A percentile compares a stretch with the other conserved stretches of the same genome.
Evolutionary conservation across 1,284 basidiomycete species (phyloP).

Genomic region (Schizophyllum commune): DNA sequence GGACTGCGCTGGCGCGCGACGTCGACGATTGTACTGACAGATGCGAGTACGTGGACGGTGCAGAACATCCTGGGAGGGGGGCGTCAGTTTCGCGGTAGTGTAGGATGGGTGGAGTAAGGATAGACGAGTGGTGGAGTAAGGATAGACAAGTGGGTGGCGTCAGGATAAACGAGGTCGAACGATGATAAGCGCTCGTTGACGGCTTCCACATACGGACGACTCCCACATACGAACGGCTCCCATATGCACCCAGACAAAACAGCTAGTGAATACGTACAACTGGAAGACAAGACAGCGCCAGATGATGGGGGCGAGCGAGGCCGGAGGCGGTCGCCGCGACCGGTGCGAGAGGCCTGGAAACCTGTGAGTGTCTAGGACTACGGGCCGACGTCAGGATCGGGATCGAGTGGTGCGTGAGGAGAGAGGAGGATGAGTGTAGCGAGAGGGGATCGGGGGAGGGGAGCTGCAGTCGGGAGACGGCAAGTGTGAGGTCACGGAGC

Average conservation of each 20-base stretch:
- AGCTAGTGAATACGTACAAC: constrained; percentile 19
- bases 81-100: background rate
- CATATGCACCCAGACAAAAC: background rate
- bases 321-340: background rate
- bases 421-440: too few relatives aligned
- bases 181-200: too few relatives aligned
- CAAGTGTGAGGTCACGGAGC: too few relatives aligned
- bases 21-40: constrained; percentile 43
- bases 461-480: too few relatives aligned
- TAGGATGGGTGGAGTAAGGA: background rate
- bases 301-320: constrained; percentile 2
- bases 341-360: constrained; percentile 8
- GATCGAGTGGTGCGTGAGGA: background rate
- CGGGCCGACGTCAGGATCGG: background rate
- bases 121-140: too few relatives aligned
- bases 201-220: too few relatives aligned
- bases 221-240: too few relatives aligned
- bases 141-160: too few relatives aligned
- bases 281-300: constrained; percentile 20
- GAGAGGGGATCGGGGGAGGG: too few relatives aligned
- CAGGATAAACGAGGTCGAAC: too few relatives aligned
- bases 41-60: constrained; percentile 33
- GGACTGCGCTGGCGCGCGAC: constrained; percentile 23
- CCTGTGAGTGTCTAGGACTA: background rate
- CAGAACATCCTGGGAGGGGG: constrained; percentile 27